phyloP scores from a whole-genome alignment of 2,329 filamentous ascomycete species.

The Pyrenochaeta sp. region DNA sequence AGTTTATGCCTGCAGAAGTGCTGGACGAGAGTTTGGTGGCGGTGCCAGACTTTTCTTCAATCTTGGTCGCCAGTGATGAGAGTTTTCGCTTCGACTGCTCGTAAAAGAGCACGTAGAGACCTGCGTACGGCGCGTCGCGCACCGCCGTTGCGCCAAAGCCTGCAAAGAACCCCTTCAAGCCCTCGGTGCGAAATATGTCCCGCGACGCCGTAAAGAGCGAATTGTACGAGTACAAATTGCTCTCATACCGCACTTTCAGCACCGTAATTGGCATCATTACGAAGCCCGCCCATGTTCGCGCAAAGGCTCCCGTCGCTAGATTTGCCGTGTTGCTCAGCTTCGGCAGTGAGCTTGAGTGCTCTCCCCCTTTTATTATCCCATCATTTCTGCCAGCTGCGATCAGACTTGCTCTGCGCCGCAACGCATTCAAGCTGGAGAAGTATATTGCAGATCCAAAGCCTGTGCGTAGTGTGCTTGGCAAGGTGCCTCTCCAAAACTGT shows the following conservation, averaged over 20 bases:
- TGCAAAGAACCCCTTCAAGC: slow-evolving; percentile 85
- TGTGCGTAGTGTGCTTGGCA: slow-evolving; percentile 91
- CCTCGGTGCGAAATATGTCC: slow-evolving; percentile 78
- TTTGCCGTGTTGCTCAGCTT: slow-evolving; percentile 86
- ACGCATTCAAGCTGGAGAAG: slow-evolving; percentile 85
- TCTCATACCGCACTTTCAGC: slow-evolving; percentile 96
- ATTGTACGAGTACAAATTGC: slow-evolving; percentile 81
- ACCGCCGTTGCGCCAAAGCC: slow-evolving; percentile 94
- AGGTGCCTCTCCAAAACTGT: slow-evolving; percentile 88
- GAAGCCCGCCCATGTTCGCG: slow-evolving; percentile 86
- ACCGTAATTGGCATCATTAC: slow-evolving; percentile 95
- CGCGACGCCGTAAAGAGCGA: slow-evolving; percentile 75
- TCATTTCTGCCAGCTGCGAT: slow-evolving; percentile 26
- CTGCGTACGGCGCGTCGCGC: slow-evolving; percentile 95
- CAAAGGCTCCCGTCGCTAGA: slow-evolving; percentile 81
- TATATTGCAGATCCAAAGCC: slow-evolving; percentile 94
- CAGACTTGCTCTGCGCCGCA: slow-evolving; percentile 71
- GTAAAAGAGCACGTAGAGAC: slow-evolving; percentile 93
- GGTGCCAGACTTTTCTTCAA: slow-evolving; percentile 38
- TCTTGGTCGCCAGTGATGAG: slow-evolving; percentile 38
- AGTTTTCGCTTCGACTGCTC: slow-evolving; percentile 79
- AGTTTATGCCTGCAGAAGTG: slow-evolving; percentile 77
- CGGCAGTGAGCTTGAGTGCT: slow-evolving; percentile 75
- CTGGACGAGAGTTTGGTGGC: slow-evolving; percentile 31
- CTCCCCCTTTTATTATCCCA: slow-evolving; percentile 18